Conservation (phyloP, 78 protist species). For the Dictyostelium discoideum region DNA sequence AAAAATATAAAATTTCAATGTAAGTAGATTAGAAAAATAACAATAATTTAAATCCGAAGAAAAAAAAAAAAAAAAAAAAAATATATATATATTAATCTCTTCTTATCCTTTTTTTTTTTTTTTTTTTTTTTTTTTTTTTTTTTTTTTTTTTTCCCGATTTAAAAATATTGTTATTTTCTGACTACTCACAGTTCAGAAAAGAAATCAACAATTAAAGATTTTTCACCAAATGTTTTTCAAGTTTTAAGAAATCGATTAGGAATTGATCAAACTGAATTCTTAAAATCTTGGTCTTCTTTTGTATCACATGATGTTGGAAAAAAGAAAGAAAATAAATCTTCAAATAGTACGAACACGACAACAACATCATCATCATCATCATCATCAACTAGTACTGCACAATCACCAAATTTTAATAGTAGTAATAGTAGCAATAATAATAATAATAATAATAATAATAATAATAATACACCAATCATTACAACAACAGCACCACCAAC, state of each 20-base stretch:
- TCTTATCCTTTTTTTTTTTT: no score
- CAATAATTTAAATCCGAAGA: background rate
- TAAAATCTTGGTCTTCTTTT: conserved; percentile 73
- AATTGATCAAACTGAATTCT: conserved; percentile 40
- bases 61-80: no score
- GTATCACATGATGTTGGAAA: conserved; percentile 5
- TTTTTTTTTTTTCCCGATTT: no score
- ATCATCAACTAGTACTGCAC: background rate
- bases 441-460: no score
- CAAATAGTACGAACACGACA: background rate
- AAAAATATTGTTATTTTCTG: no score
- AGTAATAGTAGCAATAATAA: background rate
- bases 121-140: background rate
- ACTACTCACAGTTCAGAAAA: conserved; percentile 25
- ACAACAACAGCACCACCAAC: background rate
- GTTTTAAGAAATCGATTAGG: conserved; percentile 36
- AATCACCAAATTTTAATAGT: background rate
- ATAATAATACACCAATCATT: background rate
- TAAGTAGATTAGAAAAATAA: background rate
- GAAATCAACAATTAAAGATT: conserved; percentile 48
- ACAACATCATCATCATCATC: no score
- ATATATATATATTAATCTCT: no score
- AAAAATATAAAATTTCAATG: conserved; percentile 62
- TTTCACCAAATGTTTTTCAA: conserved; percentile 69
- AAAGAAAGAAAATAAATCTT: background rate